Evolutionary conservation across 2,329 filamentous ascomycete species (phyloP), one percentile per base, ranked within the genome.

Genomic region (Pseudocercospora ulei): DNA sequence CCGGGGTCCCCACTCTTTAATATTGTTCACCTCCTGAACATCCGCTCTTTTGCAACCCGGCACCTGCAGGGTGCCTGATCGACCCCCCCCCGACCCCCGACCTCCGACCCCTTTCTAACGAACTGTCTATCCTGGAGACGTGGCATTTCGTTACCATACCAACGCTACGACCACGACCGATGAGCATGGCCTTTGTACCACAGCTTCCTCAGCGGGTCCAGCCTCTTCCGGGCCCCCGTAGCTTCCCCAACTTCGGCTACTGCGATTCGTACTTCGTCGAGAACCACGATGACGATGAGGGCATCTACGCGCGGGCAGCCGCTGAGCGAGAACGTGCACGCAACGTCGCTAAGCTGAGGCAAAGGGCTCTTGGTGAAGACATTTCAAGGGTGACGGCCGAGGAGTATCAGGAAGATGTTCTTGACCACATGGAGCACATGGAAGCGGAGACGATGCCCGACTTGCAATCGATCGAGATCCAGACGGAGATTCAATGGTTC

Each of bases 401-500:
- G 39, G 86, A 95, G 66, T 94, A 96, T 60, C 75, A 92, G 53
- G 85, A 94, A 62, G 88, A 96, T 61, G 81, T 95, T 60, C 77
- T 96, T 67, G 75, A 81, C 58, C 88, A 96, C 66, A 90, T 95
- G 82, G 76, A 85, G 61, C 73, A 82, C 57, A 95, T 98, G 88
- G 90, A 98, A 77, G 75, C 80, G 56, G 82, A 92, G 65, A 96
- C 90, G 17, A 71, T 96, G 50, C 84, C 90, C 38, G 90, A 98
- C 63, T 88, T 93, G 61, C 88, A 88, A 62, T 86, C 92, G 22
- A 98, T 98, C 62, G 90, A 98, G 63, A 95, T 96, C 65, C 90
- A 98, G 66, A 86, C 87, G 51, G 90, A 98, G 72, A 96, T 98
- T 48, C 86, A 96, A 62, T 98, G 90, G 90, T 96, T 92, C 67